Evolutionary conservation across 257 asterid species (phyloP), one percentile per base, ranked within the genome.

Genomic region (Ilex asprella): DNA sequence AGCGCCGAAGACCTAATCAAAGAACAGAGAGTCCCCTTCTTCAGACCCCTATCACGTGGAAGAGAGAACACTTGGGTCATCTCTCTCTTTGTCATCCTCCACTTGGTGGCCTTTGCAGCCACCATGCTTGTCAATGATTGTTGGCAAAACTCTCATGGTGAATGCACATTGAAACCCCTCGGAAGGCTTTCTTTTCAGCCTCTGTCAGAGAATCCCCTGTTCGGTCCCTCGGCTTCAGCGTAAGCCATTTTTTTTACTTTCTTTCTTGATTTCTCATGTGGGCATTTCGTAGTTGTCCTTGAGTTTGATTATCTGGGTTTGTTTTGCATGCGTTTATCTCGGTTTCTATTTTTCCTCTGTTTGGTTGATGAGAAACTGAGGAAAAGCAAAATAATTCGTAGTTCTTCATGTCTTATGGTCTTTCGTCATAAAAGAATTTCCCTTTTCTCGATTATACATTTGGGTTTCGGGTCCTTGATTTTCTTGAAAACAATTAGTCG

Each of bases 221-320:
- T 87, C 15, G 97, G 97, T 13, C 97, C 97, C n/a, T 90, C 97
- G 2, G 83, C 95, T 67, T 90, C 97, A 65, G 74, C 90, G 97
- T 87, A 60, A 76, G 91, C 76, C 67, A 35, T 51, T 21, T 10
- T 57, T 49, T 31, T 6, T 5, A 3, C 5, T n/a, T 63, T 41
- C 16, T 50, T 30, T 32, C 15, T 64, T 15, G 3, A 55, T 32
- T 39, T 10, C 9, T 15, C 13, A 44, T 29, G 2, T 31, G 30
- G 10, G 2, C 41, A 29, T 61, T 64, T 3, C 4, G 30, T 13
- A 6, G 52, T 63, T 50, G 39, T 55, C 41, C 57, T 56, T 29
- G 52, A 31, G 27, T 67, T 62, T 29, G 27, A 32, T 56, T 61
- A 59, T 50, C 66, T 56, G 14, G 59, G 14, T 55, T 56, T 16